Evolutionary conservation across 768 basidiomycete genomes (phyloP), one percentile per base, ranked within the genome.

Genomic region (Termitomyces sp.): DNA sequence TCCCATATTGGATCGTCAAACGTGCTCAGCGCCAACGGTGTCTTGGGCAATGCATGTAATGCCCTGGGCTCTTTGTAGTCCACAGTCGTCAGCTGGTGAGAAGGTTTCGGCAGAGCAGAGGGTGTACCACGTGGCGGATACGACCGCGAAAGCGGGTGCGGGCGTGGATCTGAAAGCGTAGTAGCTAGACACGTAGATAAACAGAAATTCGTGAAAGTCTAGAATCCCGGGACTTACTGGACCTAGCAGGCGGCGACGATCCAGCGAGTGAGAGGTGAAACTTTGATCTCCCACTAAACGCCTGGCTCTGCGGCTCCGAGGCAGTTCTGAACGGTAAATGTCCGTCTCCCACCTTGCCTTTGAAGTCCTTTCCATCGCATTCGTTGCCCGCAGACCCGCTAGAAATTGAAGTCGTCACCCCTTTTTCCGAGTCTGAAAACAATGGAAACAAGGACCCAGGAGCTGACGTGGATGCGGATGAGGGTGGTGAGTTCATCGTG

Each of bases 1-100:
- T 85, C 81, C 68, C 81, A 85, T 40, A 97, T 82, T 3, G 96
- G 96, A 46, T 92, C 88, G 32, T 81, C 78, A 60, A 87, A 84
- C 35, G 77, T 75, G 43, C 83, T 84, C 58, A 92, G 71, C 44
- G 77, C 73, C 17, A 79, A 78, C 4, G 92, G 90, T 12, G 82
- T 82, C 41, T 68, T 63, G 27, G 23, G 32, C 25, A 73, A 71
- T 41, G 66, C 69, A 64, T 89, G 84, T 54, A 90, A 71, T 56
- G 73, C 71, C 35, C 90, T 76, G 17, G 90, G 90, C 51, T 79
- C 73, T 63, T 82, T 82, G 66, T 85, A 87, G 60, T 88, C 82
- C 62, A 82, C 72, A 14, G 63, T 63, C 44, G 68, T 75, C 21
- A 66, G 12, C 21, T 23, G 21, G 1, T 2, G 21, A 5, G 31